phyloP scores from a whole-genome alignment of 495 filamentous ascomycete species.

The Talaromyces proteolyticus region DNA sequence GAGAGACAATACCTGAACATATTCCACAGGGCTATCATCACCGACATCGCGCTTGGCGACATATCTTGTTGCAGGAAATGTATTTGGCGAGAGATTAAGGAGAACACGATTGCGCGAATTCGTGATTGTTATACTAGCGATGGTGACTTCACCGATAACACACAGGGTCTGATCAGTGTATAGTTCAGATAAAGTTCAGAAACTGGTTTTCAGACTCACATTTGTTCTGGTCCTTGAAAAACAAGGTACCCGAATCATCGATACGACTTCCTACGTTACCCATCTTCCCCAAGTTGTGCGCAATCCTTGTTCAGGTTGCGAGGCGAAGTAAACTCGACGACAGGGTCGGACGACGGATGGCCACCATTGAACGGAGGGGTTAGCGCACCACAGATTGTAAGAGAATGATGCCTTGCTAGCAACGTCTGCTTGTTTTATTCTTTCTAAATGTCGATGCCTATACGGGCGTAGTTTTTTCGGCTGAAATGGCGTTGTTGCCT shows the following conservation, averaged over 20 bases:
- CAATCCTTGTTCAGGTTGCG: not conserved
- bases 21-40: slow-evolving; percentile 77
- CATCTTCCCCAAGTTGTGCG: slow-evolving; percentile 47
- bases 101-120: slow-evolving; percentile 69
- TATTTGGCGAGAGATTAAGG: slow-evolving; percentile 76
- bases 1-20: slow-evolving; percentile 66
- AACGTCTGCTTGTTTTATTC: too few relatives aligned
- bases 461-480: too few relatives aligned
- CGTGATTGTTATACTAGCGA: slow-evolving; percentile 72
- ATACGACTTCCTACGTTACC: slow-evolving; percentile 87
- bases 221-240: slow-evolving; percentile 84
- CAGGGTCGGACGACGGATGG: not conserved
- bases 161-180: slow-evolving; percentile 10
- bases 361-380: not conserved
- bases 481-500: not conserved
- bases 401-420: too few relatives aligned
- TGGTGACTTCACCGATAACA: slow-evolving; percentile 60
- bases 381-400: not conserved
- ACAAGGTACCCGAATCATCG: slow-evolving; percentile 78
- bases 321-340: not conserved
- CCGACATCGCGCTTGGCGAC: slow-evolving; percentile 66
- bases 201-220: slow-evolving; percentile 44
- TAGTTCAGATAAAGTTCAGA: not conserved
- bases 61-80: slow-evolving; percentile 79
- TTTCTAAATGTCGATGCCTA: too few relatives aligned